Percentiles rank a stretch among this genome's conserved stretches.
Evolutionary conservation across 305 asterid species (phyloP).

Genomic region (Fraxinus angustifolia): DNA sequence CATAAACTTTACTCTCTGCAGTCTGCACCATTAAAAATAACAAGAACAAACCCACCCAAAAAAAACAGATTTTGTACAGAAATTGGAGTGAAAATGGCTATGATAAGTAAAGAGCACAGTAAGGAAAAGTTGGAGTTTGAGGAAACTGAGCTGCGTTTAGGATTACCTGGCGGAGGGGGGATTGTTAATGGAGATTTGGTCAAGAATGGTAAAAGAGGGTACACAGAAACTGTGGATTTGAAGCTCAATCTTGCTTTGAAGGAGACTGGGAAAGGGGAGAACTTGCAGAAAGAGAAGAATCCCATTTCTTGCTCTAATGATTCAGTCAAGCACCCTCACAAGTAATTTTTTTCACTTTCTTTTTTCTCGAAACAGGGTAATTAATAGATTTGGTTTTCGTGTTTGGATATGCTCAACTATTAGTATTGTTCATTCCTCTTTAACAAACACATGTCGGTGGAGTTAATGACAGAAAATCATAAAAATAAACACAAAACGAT

Average conservation of each 20-base stretch:
- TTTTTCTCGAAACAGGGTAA: background rate
- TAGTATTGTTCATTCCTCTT: background rate
- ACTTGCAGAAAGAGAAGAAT: slow-evolving; percentile 11
- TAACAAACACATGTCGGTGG: background rate
- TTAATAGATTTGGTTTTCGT: background rate
- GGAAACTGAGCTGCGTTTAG: slow-evolving; percentile 72
- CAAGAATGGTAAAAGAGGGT: slow-evolving; percentile 45
- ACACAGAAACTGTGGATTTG: slow-evolving; percentile 44
- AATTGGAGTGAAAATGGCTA: slow-evolving; percentile 25
- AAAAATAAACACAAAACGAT: background rate
- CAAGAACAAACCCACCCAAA: background rate
- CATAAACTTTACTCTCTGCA: background rate
- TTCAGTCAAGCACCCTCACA: slow-evolving; percentile 40
- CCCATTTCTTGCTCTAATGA: background rate
- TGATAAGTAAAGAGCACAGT: slow-evolving; percentile 14
- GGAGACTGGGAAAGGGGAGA: slow-evolving; percentile 17
- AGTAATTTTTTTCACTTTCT: slow-evolving; percentile 20
- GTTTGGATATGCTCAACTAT: background rate
- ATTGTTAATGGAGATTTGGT: slow-evolving; percentile 24
- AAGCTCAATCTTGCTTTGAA: slow-evolving; percentile 41
- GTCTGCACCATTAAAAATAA: background rate
- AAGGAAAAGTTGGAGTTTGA: slow-evolving; percentile 30
- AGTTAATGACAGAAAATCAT: background rate
- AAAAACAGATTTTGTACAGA: background rate
- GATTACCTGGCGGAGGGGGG: slow-evolving; percentile 56